A percentile compares a stretch with the other conserved stretches of the same genome.
Evolutionary conservation across 2,329 filamentous ascomycete genomes (phyloP).

Genomic region (Exophiala phaeomuriformis): DNA sequence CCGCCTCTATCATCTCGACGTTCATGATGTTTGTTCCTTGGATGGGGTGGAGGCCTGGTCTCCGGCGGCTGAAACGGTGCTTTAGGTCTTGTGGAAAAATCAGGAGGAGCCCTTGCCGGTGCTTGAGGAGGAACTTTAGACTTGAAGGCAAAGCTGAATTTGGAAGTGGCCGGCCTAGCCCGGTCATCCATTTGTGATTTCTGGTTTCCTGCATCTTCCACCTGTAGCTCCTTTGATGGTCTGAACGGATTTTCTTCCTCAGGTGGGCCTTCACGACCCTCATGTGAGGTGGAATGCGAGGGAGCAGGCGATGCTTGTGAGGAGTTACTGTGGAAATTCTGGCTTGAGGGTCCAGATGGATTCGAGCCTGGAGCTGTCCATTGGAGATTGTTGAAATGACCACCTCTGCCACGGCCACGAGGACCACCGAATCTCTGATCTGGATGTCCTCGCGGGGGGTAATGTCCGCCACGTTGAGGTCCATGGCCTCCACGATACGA

Average conservation of each 20-base stretch:
- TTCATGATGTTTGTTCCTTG: conserved; percentile 37
- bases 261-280: conserved; percentile 34
- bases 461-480: conserved; percentile 55
- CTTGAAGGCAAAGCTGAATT: conserved; percentile 93
- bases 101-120: conserved; percentile 45
- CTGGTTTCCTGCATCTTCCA: conserved; percentile 56
- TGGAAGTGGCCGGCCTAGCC: conserved; percentile 51
- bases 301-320: conserved; percentile 31
- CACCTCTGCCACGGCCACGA: conserved; percentile 45
- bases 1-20: conserved; percentile 38
- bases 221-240: conserved; percentile 57
- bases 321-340: conserved; percentile 33
- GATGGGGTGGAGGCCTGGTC: conserved; percentile 34
- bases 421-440: conserved; percentile 26
- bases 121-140: conserved; percentile 57
- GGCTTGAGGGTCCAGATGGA: conserved; percentile 32
- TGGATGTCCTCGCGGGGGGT: conserved; percentile 33
- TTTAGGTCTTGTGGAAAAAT: conserved; percentile 40
- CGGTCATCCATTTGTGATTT: conserved; percentile 47
- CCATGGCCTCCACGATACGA: conserved; percentile 47
- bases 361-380: conserved; percentile 58
- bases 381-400: conserved; percentile 60
- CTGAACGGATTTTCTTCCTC: conserved; percentile 56
- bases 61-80: conserved; percentile 36
- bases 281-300: conserved; percentile 30